Evolutionary conservation across 179 eudicot species (phyloP).

Genomic region (Amaranthus tricolor): DNA sequence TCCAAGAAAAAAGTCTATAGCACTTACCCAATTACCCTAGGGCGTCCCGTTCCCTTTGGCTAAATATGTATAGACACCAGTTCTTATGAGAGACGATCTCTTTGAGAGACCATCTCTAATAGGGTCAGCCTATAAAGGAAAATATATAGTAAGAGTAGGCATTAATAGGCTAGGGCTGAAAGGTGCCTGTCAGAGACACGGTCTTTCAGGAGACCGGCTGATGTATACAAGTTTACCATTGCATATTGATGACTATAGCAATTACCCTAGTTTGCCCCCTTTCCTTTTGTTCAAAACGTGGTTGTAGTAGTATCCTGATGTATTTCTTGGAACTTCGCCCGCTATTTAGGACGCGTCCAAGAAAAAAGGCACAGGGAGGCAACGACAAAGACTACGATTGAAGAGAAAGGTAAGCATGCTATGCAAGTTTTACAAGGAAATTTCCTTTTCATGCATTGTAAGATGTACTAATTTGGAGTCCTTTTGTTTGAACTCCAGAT

Average conservation of each 20-base stretch:
- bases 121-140: too few species aligned
- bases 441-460: not conserved
- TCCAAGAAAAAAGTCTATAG: too few species aligned
- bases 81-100: too few species aligned
- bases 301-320: not conserved
- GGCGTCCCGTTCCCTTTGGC: too few species aligned
- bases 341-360: slow-evolving; percentile 24
- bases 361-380: slow-evolving; percentile 63
- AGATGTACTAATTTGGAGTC: not conserved
- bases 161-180: too few species aligned
- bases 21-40: too few species aligned
- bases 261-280: too few species aligned
- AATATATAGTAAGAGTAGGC: too few species aligned
- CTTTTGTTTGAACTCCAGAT: slow-evolving; percentile 24
- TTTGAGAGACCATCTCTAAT: too few species aligned
- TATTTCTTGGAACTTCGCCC: not conserved
- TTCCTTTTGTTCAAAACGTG: too few species aligned
- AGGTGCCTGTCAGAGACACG: too few species aligned
- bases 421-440: not conserved
- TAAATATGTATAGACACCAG: not conserved
- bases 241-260: not conserved
- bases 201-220: too few species aligned
- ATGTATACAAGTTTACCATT: not conserved
- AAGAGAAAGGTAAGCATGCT: slow-evolving; percentile 48
- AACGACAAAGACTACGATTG: slow-evolving; percentile 58